Evolutionary conservation across 768 basidiomycete genomes (phyloP), one percentile per base, ranked within the genome.

Genomic region (Rickenella mellea): DNA sequence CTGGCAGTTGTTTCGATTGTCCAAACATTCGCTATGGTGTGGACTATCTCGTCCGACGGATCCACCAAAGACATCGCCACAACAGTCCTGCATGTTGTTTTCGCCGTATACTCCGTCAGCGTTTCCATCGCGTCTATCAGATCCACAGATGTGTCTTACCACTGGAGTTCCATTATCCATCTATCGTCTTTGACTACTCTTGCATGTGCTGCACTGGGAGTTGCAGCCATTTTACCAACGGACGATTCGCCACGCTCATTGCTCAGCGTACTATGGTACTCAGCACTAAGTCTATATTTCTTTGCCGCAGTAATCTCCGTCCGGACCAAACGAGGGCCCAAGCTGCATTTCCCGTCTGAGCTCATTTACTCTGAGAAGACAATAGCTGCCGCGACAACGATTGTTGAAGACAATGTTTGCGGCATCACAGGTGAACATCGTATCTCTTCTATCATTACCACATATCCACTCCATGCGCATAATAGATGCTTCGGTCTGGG

Each of bases 331-430:
- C 66, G 72, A 27, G 90, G 90, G 0, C 92, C 92, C 0, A 62
- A 68, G 7, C 64, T 93, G 5, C 75, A 88, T 54, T 87, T 76
- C 53, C 83, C 85, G 1, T 65, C 78, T n/a, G 71, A 79, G 43
- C 61, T 62, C 9, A 80, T 93, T 27, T 92, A 91, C 55, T 76
- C 83, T 0, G 70, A 80, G 38, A 88, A 87, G 60, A 74, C 68
- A 0, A 65, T 85, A 27, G 64, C 69, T 42, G 56, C 66, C 3
- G 68, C 71, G 28, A 83, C 81, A 5, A 84, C 80, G 44, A 59
- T 58, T n/a, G 72, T 74, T n/a, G 60, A 70, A 28, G 73, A 81
- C 47, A 94, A 93, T 51, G 86, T 93, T 14, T 80, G 76, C 39
- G 83, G 83, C 1, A 54, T 76, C 19, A n/a, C n/a, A n/a, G n/a